A percentile compares a stretch with the other conserved stretches of the same genome.
These are phyloP conservation scores for Tetramitus jugosus DNA, from an alignment of 208 protist genomes.

Conservation along the genomic window DNA sequence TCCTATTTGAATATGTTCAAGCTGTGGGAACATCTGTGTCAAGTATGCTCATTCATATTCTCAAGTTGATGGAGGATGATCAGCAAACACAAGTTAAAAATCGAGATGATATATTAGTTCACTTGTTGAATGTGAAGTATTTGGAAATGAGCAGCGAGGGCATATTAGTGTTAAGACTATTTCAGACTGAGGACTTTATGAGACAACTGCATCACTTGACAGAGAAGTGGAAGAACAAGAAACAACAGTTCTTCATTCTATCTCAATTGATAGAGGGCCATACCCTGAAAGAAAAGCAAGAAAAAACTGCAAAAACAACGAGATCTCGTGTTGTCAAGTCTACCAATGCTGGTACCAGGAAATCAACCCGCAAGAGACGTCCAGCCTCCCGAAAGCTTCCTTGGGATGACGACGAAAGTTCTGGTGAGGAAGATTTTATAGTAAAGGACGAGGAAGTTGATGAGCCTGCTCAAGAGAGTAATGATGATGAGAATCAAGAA, in stretches of 20 bases:
- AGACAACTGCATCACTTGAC: background rate
- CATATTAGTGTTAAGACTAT: background rate
- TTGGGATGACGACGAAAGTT: background rate
- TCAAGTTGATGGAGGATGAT: background rate
- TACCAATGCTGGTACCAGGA: background rate
- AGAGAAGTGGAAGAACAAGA: background rate
- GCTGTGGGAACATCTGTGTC: background rate
- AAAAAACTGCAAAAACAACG: background rate
- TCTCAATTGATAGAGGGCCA: background rate
- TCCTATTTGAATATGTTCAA: slow-evolving; percentile 1
- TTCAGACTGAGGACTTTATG: background rate
- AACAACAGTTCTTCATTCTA: background rate
- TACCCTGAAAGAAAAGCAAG: background rate
- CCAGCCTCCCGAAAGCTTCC: background rate
- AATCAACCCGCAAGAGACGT: background rate
- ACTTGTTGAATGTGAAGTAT: background rate
- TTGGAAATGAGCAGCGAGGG: background rate
- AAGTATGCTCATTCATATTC: background rate
- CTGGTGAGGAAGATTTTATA: background rate
- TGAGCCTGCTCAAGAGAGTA: background rate
- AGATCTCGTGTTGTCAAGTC: too few relatives aligned
- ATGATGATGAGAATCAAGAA: background rate
- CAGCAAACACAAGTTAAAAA: background rate
- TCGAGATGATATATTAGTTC: background rate
- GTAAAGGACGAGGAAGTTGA: background rate